Conservation (phyloP, 305 asterid species). For the Rubia occidens region DNA sequence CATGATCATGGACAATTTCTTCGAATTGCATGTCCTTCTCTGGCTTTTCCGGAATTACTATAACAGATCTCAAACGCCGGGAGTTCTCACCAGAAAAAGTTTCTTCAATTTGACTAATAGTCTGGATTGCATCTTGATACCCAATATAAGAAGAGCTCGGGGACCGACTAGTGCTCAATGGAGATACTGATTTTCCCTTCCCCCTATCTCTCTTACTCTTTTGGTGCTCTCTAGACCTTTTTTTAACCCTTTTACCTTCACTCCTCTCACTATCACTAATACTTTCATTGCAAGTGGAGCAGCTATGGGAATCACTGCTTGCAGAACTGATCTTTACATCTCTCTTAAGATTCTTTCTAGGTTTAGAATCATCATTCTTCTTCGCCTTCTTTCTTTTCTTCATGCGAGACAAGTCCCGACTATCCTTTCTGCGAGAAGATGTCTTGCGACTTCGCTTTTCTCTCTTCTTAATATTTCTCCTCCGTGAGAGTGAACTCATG, state of each 20-base stretch:
- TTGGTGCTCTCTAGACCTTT: constrained; percentile 20
- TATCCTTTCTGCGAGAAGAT: constrained; percentile 26
- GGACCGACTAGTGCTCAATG: constrained; percentile 24
- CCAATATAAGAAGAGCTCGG: constrained; percentile 30
- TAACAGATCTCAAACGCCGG: constrained; percentile 69
- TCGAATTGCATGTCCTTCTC: constrained; percentile 45
- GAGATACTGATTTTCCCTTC: constrained; percentile 13
- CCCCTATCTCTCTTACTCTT: constrained; percentile 12
- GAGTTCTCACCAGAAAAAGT: constrained; percentile 29
- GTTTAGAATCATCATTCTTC: constrained; percentile 30
- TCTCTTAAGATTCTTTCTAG: constrained; percentile 43
- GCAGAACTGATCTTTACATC: constrained; percentile 35
- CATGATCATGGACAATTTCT: constrained; percentile 46
- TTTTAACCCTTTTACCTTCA: constrained; percentile 24
- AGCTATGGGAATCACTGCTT: constrained; percentile 51
- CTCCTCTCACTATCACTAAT: constrained; percentile 30
- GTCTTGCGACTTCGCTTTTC: constrained; percentile 35
- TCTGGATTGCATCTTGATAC: constrained; percentile 22
- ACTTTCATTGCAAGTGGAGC: constrained; percentile 38
- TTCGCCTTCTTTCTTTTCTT: constrained; percentile 50
- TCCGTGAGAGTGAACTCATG: constrained; percentile 28
- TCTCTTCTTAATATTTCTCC: constrained; percentile 27
- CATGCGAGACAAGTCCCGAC: constrained; percentile 23
- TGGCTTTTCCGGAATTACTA: constrained; percentile 35
- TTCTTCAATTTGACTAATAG: constrained; percentile 28